phyloP scores from a whole-genome alignment of 2,329 filamentous ascomycete species.

The Beauveria australis region DNA sequence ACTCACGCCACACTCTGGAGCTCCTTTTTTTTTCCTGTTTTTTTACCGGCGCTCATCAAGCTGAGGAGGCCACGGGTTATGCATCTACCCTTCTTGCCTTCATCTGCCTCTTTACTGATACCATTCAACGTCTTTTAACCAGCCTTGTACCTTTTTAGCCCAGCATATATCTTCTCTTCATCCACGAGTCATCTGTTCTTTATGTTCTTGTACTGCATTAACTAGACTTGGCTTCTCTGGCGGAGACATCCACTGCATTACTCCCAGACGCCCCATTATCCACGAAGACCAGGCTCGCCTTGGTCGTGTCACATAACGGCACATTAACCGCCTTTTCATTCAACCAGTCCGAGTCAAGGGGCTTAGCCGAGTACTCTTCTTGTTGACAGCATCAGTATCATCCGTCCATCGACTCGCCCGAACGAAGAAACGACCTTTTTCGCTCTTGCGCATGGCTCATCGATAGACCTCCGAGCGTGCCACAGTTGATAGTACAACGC shows the following conservation, averaged over 20 bases:
- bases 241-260: neutral
- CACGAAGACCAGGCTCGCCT: neutral
- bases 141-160: neutral
- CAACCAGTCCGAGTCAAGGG: neutral
- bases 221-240: neutral
- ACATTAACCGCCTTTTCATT: neutral
- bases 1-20: neutral
- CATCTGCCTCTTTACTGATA: neutral
- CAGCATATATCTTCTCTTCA: neutral
- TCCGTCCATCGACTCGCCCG: neutral
- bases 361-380: neutral
- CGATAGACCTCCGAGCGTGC: slow-evolving; percentile 1
- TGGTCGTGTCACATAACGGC: neutral
- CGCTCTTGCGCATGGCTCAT: neutral
- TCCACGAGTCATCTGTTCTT: neutral
- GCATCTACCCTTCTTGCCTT: neutral
- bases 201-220: neutral
- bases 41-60: neutral
- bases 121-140: neutral
- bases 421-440: neutral
- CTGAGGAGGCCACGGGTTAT: neutral
- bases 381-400: neutral
- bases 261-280: neutral
- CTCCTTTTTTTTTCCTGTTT: neutral
- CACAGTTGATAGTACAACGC: neutral